A percentile compares a stretch with the other conserved stretches of the same genome.
phyloP scores from a whole-genome alignment of 192 early-diverging fungal genomes.

The Entophlyctis luteolus region DNA sequence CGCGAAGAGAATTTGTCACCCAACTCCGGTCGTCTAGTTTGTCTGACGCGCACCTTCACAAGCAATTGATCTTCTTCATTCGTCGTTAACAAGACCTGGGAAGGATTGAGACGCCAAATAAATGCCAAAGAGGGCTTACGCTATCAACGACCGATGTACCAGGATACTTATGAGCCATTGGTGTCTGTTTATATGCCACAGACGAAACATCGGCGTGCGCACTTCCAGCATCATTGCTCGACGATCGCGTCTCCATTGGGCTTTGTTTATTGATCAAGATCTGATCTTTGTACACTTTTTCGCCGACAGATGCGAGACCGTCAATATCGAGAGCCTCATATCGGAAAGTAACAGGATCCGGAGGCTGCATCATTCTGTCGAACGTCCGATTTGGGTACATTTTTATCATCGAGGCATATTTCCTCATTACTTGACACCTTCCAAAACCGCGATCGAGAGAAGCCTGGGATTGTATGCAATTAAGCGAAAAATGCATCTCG shows the following conservation, averaged over 20 bases:
- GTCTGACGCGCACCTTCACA: conserved; percentile 84
- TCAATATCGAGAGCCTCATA: conserved; percentile 79
- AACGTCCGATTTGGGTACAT: conserved; percentile 84
- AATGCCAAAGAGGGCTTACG: conserved; percentile 25
- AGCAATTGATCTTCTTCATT: conserved; percentile 89
- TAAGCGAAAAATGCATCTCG: background rate
- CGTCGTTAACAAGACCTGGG: conserved; percentile 77
- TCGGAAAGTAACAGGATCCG: conserved; percentile 31
- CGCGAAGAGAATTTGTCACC: conserved; percentile 98
- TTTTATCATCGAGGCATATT: conserved; percentile 79
- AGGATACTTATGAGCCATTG: conserved; percentile 84
- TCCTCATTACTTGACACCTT: conserved; percentile 90
- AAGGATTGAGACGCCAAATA: background rate
- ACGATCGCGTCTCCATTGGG: conserved; percentile 67
- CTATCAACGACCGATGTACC: conserved; percentile 89
- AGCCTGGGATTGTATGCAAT: conserved; percentile 37
- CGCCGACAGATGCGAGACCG: conserved; percentile 85
- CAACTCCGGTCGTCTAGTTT: conserved; percentile 91
- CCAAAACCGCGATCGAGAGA: conserved; percentile 94
- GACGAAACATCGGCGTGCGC: conserved; percentile 48
- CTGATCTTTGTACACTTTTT: conserved; percentile 67
- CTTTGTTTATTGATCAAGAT: conserved; percentile 85
- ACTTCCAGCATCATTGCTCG: conserved; percentile 29
- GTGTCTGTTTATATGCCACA: conserved; percentile 63
- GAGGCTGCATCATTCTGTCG: conserved; percentile 66